A percentile compares a stretch with the other conserved stretches of the same genome.
These are phyloP conservation scores for Trypanosoma vivax DNA, from an alignment of 208 protist species.

Conservation along the genomic window DNA sequence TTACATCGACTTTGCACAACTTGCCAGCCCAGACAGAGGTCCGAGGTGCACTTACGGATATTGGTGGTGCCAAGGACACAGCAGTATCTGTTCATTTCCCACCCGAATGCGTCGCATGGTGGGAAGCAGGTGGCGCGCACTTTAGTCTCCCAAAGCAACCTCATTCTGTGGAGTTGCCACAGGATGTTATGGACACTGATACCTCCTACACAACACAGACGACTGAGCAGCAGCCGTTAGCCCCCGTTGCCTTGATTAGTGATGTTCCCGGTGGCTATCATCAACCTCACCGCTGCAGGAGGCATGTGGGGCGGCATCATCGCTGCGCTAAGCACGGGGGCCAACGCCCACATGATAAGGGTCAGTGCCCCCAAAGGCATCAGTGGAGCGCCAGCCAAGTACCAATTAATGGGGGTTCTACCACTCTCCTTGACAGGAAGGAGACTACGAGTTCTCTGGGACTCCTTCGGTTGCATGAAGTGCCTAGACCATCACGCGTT, in stretches of 20 bases:
- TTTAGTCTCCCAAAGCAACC: background rate
- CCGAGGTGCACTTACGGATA: background rate
- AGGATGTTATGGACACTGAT: slow-evolving; percentile 36
- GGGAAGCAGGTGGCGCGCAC: slow-evolving; percentile 30
- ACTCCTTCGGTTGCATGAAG: no score
- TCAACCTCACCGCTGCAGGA: slow-evolving; percentile 9
- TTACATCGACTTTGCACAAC: background rate
- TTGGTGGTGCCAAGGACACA: background rate
- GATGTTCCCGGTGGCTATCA: background rate
- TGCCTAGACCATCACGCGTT: background rate
- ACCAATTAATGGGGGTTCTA: background rate
- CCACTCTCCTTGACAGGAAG: background rate
- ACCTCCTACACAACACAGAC: slow-evolving; percentile 68
- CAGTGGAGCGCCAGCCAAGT: background rate
- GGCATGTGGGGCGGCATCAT: slow-evolving; percentile 10
- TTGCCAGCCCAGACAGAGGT: background rate
- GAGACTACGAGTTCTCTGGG: no score
- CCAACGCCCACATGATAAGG: background rate
- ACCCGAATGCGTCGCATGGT: slow-evolving; percentile 58
- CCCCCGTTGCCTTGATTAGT: background rate
- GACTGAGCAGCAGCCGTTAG: slow-evolving; percentile 17
- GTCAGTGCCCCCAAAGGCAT: background rate
- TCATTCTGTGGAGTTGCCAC: slow-evolving; percentile 2
- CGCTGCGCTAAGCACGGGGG: slow-evolving; percentile 23
- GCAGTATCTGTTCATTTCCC: slow-evolving; percentile 19